Conservation (phyloP, 2,329 filamentous ascomycete species). For the Phialophora tarda region DNA sequence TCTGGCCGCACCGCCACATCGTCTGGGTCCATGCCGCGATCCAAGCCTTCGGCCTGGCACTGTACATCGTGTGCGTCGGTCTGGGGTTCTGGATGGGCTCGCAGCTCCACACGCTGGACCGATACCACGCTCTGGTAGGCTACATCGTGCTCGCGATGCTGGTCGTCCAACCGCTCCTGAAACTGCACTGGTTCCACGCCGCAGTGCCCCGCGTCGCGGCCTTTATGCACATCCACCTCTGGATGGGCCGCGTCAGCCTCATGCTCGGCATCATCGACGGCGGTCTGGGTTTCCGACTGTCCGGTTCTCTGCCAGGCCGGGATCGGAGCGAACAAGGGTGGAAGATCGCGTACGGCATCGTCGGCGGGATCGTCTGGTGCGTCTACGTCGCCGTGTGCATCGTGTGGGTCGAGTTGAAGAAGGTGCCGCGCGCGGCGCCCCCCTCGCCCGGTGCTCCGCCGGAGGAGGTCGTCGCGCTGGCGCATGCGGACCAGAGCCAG, state of each 20-base stretch:
- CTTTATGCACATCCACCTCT: slow-evolving; percentile 52
- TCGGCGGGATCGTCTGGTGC: slow-evolving; percentile 28
- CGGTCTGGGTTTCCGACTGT: slow-evolving; percentile 55
- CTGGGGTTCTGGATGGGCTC: slow-evolving; percentile 42
- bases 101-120: slow-evolving; percentile 19
- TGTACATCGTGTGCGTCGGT: slow-evolving; percentile 40
- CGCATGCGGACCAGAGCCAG: slow-evolving; percentile 1
- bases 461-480: slow-evolving; percentile 2
- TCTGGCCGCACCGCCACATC: slow-evolving; percentile 34
- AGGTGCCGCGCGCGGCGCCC: slow-evolving; percentile 4
- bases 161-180: slow-evolving; percentile 41
- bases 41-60: slow-evolving; percentile 37
- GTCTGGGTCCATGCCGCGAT: slow-evolving; percentile 40
- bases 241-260: slow-evolving; percentile 59
- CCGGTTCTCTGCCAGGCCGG: slow-evolving; percentile 14
- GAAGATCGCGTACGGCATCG: slow-evolving; percentile 27
- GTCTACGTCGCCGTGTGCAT: slow-evolving; percentile 31
- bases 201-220: slow-evolving; percentile 45
- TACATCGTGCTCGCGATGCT: slow-evolving; percentile 41
- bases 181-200: slow-evolving; percentile 50
- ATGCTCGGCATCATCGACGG: slow-evolving; percentile 62
- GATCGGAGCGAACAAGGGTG: slow-evolving; percentile 24
- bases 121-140: slow-evolving; percentile 42
- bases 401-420: slow-evolving; percentile 31
- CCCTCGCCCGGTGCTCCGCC: slow-evolving; percentile 11